Base-by-base conservation (phyloP, 192 early-diverging fungal species). In the Chytriomyces sp. region DNA sequence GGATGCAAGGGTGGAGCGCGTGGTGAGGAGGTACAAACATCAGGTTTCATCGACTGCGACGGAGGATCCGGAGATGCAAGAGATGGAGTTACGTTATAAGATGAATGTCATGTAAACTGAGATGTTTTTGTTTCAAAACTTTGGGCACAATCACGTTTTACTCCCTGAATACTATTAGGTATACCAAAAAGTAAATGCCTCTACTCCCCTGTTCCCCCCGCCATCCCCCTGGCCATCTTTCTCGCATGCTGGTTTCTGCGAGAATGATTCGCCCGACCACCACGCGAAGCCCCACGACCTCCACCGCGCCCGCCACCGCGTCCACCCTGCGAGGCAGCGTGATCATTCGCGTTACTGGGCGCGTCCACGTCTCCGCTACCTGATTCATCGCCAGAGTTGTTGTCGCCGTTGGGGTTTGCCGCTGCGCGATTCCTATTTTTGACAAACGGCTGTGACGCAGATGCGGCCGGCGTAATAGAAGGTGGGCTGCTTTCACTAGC, bases 161-260 rank as follows among this genome's bases (percentile, higher is more conserved):
- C n/a, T n/a, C n/a, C n/a, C n/a, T n/a, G n/a, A n/a, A n/a, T n/a
- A n/a, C n/a, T n/a, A n/a, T n/a, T n/a, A n/a, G n/a, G n/a, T n/a
- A n/a, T n/a, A n/a, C n/a, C n/a, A n/a, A n/a, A n/a, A n/a, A n/a
- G n/a, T n/a, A n/a, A n/a, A n/a, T n/a, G n/a, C n/a, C n/a, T n/a
- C n/a, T n/a, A n/a, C n/a, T n/a, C n/a, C n/a, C n/a, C n/a, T n/a
- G n/a, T n/a, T n/a, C 44, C 44, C 22, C 78, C 78, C n/a, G 19
- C 52, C 71, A 79, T 74, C n/a, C 74, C 79, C 25, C 73, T 3
- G 17, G 63, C 82, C 64, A 89, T 79, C 69, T 94, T 94, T 79
- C 88, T 89, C 40, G 86, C 89, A 53, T 90, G 86, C 64, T 83
- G 86, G 60, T 87, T 82, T 54, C 92, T 90, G 39, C 92, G 88